These are phyloP conservation scores for Abelmoschus esculentus DNA, from an alignment of 345 rosid genomes.

Conservation along the genomic window DNA sequence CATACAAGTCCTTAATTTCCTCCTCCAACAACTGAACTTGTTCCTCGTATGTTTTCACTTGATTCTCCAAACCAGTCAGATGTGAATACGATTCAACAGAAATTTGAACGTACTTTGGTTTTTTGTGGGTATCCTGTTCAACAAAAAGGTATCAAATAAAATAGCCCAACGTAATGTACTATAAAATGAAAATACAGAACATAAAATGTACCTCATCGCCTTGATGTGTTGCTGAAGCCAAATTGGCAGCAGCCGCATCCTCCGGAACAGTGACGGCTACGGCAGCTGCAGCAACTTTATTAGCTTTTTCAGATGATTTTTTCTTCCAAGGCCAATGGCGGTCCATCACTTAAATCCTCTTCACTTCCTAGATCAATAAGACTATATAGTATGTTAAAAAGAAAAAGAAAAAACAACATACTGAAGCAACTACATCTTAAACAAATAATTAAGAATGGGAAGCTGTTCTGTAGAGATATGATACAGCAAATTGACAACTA, in stretches of 20 bases:
- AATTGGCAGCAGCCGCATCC: constrained; percentile 19
- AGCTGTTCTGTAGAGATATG: constrained; percentile 15
- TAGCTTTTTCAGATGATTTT: constrained; percentile 71
- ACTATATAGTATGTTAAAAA: background rate
- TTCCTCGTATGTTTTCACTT: constrained; percentile 50
- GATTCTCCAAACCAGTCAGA: constrained; percentile 66
- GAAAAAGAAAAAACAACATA: background rate
- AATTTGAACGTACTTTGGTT: constrained; percentile 75
- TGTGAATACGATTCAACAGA: constrained; percentile 75
- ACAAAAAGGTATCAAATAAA: background rate
- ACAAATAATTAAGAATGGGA: background rate
- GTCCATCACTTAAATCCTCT: constrained; percentile 46
- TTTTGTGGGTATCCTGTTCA: constrained; percentile 64
- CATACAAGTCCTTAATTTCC: constrained; percentile 64
- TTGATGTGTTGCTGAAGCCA: constrained; percentile 12
- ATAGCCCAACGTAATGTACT: background rate
- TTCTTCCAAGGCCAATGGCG: constrained; percentile 99
- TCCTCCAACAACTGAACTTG: constrained; percentile 56
- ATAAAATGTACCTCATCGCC: constrained; percentile 19
- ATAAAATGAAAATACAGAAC: background rate
- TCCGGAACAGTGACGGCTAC: constrained; percentile 11
- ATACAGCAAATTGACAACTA: background rate
- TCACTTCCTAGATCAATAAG: background rate
- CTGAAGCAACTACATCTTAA: background rate
- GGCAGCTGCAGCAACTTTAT: background rate